Percentiles rank a stretch among this genome's conserved stretches.
Evolutionary conservation across 1,284 basidiomycete genomes (phyloP).

Genomic region (Tilletia caries): DNA sequence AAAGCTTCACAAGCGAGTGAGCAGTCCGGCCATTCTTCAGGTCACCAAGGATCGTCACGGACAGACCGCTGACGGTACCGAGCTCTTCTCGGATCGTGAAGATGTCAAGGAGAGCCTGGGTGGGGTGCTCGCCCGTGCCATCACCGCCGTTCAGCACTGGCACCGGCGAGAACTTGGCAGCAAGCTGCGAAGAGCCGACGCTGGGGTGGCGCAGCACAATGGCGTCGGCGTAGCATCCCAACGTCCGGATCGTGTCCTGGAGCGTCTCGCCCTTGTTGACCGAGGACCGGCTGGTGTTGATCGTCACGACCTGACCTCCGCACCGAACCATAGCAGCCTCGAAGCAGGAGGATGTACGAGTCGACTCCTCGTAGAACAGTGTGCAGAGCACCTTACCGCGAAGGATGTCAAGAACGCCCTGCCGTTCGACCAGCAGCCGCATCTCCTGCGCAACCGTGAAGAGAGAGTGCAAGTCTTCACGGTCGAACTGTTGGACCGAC

Average conservation of each 20-base stretch:
- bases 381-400: conserved; percentile 88
- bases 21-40: conserved; percentile 98
- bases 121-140: conserved; percentile 95
- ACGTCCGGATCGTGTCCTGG: conserved; percentile 87
- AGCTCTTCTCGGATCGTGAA: conserved; percentile 98
- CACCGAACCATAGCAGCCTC: conserved; percentile 98
- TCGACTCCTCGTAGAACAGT: conserved; percentile 98
- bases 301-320: conserved; percentile 86
- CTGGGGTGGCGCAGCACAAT: conserved; percentile 92
- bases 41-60: conserved; percentile 86
- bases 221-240: conserved; percentile 93
- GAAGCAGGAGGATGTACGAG: conserved; percentile 82
- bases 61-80: conserved; percentile 93
- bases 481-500: conserved; percentile 87
- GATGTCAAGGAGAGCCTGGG: conserved; percentile 75
- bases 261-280: conserved; percentile 92
- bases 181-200: conserved; percentile 70
- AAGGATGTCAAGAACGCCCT: conserved; percentile 81
- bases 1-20: conserved; percentile 87
- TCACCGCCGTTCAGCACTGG: conserved; percentile 97
- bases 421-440: conserved; percentile 89
- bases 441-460: conserved; percentile 96
- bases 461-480: conserved; percentile 85
- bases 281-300: conserved; percentile 77
- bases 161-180: conserved; percentile 87